Evolutionary conservation across 2,329 filamentous ascomycete species (phyloP).

Genomic region (Calonectria naviculata): DNA sequence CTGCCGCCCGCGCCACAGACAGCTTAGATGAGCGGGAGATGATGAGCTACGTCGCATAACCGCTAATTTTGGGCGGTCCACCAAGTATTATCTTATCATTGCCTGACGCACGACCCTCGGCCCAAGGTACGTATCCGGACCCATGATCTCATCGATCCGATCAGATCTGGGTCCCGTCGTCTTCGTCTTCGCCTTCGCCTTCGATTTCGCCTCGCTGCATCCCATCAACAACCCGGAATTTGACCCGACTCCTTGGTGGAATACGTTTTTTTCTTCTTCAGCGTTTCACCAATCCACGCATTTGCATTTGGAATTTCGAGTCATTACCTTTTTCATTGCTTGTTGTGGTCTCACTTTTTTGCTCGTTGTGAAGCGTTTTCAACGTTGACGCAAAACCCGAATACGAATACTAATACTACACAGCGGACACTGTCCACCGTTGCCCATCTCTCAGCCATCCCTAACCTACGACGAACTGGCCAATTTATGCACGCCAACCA

Average conservation of each 20-base stretch:
- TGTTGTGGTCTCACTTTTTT: neutral
- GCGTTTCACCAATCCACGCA: constrained; percentile 1
- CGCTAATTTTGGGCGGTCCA: neutral
- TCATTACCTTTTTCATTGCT: neutral
- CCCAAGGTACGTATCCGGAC: neutral
- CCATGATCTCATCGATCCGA: constrained; percentile 28
- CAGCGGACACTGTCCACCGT: constrained; percentile 1
- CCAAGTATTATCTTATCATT: constrained; percentile 11
- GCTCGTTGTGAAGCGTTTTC: neutral
- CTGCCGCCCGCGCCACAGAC: constrained; percentile 10
- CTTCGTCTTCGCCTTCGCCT: constrained; percentile 26
- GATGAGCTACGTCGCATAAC: constrained; percentile 3
- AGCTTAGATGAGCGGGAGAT: constrained; percentile 4
- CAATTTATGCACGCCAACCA: constrained; percentile 7
- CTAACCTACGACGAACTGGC: neutral
- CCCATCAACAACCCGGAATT: neutral
- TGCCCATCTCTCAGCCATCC: neutral
- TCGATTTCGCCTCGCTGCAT: neutral
- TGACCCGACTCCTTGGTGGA: neutral
- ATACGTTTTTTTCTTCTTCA: too few relatives aligned
- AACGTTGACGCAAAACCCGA: constrained; percentile 20
- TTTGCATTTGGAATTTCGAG: constrained; percentile 10
- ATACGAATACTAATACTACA: constrained; percentile 35
- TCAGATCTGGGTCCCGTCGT: constrained; percentile 7
- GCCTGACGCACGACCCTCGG: neutral